Conservation (phyloP, 2,329 filamentous ascomycete genomes). For the Incumbomyces delicatus region DNA sequence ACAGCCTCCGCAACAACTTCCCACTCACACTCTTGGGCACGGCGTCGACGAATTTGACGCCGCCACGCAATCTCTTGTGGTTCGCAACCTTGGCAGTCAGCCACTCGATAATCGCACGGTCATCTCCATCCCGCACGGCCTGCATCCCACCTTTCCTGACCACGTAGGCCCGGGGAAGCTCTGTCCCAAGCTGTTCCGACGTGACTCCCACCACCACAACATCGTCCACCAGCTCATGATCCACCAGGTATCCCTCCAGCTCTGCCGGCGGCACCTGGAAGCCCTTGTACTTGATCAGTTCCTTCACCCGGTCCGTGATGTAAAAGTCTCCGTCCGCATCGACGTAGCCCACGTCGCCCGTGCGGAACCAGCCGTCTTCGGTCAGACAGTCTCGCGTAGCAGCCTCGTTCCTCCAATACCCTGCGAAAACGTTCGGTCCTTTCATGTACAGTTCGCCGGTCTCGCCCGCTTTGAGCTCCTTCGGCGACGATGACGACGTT, state of each 20-base stretch:
- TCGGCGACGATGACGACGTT: constrained; percentile 20
- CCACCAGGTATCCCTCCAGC: constrained; percentile 36
- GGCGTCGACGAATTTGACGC: constrained; percentile 27
- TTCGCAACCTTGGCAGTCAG: constrained; percentile 24
- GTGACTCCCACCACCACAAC: constrained; percentile 38
- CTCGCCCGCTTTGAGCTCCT: constrained; percentile 53
- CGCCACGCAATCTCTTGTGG: constrained; percentile 29
- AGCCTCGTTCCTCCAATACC: constrained; percentile 50
- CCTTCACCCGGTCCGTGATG: constrained; percentile 70
- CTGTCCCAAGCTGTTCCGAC: constrained; percentile 26
- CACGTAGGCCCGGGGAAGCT: constrained; percentile 36
- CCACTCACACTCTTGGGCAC: constrained; percentile 32
- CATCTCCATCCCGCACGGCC: constrained; percentile 48
- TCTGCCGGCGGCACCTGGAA: constrained; percentile 43
- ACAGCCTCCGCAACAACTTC: constrained; percentile 28
- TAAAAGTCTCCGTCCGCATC: constrained; percentile 67
- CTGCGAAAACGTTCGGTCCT: constrained; percentile 55
- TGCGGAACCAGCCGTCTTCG: constrained; percentile 76
- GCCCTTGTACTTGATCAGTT: constrained; percentile 43
- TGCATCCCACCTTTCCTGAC: constrained; percentile 23
- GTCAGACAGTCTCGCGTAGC: constrained; percentile 51
- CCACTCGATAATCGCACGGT: constrained; percentile 25
- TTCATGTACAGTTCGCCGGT: constrained; percentile 60
- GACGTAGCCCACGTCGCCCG: constrained; percentile 74
- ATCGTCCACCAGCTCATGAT: constrained; percentile 33